Evolutionary conservation across 768 basidiomycete species (phyloP).

Genomic region (Xerocomus spinulosus): DNA sequence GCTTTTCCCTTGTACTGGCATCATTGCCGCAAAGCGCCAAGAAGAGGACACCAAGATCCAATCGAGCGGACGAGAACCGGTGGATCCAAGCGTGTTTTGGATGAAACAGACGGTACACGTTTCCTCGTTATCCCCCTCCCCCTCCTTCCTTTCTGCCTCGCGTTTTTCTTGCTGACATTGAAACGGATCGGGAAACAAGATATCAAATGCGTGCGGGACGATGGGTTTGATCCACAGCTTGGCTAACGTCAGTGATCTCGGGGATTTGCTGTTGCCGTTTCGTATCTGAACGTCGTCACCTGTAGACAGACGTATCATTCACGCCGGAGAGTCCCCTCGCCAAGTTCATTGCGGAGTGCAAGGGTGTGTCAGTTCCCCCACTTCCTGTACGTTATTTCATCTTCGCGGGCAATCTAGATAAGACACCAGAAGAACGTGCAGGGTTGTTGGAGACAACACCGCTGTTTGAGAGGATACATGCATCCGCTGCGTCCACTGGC

Average conservation of each 20-base stretch:
- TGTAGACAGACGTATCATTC: conserved; percentile 54
- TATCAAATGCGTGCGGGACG: conserved; percentile 82
- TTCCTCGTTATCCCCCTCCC: neutral
- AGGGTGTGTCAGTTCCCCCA: conserved; percentile 38
- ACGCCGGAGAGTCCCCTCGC: conserved; percentile 55
- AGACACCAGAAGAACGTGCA: conserved; percentile 70
- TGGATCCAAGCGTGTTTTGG: conserved; percentile 72
- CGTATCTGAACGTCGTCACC: neutral
- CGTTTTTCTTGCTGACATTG: neutral
- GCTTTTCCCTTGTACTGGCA: conserved; percentile 69
- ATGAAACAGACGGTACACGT: conserved; percentile 82
- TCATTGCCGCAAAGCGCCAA: conserved; percentile 45
- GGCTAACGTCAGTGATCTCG: conserved; percentile 56
- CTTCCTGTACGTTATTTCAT: neutral
- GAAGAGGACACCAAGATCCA: conserved; percentile 58
- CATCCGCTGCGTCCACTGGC: conserved; percentile 60
- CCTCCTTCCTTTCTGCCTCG: neutral
- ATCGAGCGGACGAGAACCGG: conserved; percentile 38
- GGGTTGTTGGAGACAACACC: conserved; percentile 68
- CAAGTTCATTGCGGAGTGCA: conserved; percentile 60
- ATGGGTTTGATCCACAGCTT: conserved; percentile 83
- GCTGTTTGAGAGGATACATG: conserved; percentile 76
- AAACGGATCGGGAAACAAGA: conserved; percentile 32
- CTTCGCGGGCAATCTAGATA: conserved; percentile 38
- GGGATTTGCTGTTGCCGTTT: conserved; percentile 1